Evolutionary conservation across 2,329 filamentous ascomycete species (phyloP), one percentile per base, ranked within the genome.

Genomic region (Hypoxylon sp.): DNA sequence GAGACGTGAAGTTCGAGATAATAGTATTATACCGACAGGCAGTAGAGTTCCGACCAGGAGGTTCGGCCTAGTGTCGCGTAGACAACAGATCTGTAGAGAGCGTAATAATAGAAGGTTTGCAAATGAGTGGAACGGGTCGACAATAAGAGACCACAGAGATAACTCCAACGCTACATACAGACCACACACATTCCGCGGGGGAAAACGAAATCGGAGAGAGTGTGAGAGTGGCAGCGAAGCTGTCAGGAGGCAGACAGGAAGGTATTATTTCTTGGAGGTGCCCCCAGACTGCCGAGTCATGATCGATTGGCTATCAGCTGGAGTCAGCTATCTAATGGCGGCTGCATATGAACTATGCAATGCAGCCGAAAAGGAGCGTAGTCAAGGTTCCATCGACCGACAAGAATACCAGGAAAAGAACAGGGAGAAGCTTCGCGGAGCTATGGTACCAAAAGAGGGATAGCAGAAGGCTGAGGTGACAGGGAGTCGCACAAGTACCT

Each of bases 251-350:
- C 66, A 66, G 70, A 69, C 71, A 71, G 71, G 70, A 73, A 66
- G 63, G 65, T 72, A 72, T 72, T 72, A 70, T 70, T 75, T 76
- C 75, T 75, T 75, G 73, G 75, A 68, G 69, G 71, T 64, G 47
- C 51, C 70, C 66, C 67, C 73, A 48, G 51, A 58, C 62, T 62
- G 62, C 68, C 63, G 66, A 67, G 51, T 66, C 52, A 66, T n/a
- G 72, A 77, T 75, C 76, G 74, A 78, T 78, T 78, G 76, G 76
- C 75, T 68, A 56, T 51, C 67, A 68, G 63, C 65, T 72, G 67
- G 65, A 68, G 59, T 69, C 68, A 54, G 55, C 61, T 70, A 72
- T 73, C 69, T 67, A 71, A 74, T 72, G 74, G 75, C 70, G 72
- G 72, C 69, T 73, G 72, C 68, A 70, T 62, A 68, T 64, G 52